Conservation (phyloP, 495 filamentous ascomycete genomes). For the Penicillium paxilli region DNA sequence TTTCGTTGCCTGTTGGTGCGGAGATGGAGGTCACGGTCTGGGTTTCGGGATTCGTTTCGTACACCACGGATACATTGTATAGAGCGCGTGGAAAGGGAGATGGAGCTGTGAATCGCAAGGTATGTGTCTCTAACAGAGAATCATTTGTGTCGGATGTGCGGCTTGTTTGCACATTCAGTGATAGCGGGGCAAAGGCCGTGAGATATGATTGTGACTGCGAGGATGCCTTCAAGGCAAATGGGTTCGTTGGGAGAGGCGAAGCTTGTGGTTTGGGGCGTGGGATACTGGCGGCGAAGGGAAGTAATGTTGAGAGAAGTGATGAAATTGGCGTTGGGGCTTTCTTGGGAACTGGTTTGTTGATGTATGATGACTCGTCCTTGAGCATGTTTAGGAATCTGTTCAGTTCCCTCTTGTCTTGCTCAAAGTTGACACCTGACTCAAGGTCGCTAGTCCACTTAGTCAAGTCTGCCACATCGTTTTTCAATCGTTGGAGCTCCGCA, state of each 20-base stretch:
- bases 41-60: slow-evolving; percentile 42
- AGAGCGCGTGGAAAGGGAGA: slow-evolving; percentile 38
- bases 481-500: slow-evolving; percentile 33
- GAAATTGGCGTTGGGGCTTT: slow-evolving; percentile 30
- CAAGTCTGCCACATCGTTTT: slow-evolving; percentile 38
- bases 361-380: slow-evolving; percentile 23
- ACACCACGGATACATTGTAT: slow-evolving; percentile 36
- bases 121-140: slow-evolving; percentile 35
- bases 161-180: slow-evolving; percentile 30
- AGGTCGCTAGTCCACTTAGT: slow-evolving; percentile 33
- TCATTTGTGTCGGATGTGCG: slow-evolving; percentile 13
- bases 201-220: slow-evolving; percentile 34
- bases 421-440: slow-evolving; percentile 24
- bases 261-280: slow-evolving; percentile 20
- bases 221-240: slow-evolving; percentile 35
- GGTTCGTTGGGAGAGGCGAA: slow-evolving; percentile 32
- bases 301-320: slow-evolving; percentile 39
- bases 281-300: slow-evolving; percentile 40
- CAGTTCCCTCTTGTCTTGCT: slow-evolving; percentile 12
- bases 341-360: slow-evolving; percentile 8
- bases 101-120: slow-evolving; percentile 35
- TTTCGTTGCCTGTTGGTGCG: slow-evolving; percentile 20
- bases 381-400: slow-evolving; percentile 34
- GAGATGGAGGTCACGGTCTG: slow-evolving; percentile 35
- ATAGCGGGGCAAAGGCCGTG: slow-evolving; percentile 38